A percentile compares a stretch with the other conserved stretches of the same genome.
Conservation (phyloP, 495 filamentous ascomycete genomes). For the Penicillium paxilli region DNA sequence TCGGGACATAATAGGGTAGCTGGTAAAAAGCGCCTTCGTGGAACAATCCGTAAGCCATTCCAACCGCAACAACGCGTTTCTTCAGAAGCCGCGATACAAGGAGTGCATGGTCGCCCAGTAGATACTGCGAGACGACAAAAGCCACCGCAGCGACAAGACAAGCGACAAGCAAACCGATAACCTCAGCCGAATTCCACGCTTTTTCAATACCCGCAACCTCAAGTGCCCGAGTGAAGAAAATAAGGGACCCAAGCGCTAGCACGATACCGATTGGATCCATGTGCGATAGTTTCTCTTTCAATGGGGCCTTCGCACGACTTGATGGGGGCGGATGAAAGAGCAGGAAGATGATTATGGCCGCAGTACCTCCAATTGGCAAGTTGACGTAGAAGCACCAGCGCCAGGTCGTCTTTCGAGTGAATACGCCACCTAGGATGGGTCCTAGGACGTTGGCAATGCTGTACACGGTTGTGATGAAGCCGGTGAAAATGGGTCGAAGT, state of each 20-base stretch:
- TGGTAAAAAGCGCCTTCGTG: conserved; percentile 46
- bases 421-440: conserved; percentile 32
- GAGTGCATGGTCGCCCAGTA: conserved; percentile 32
- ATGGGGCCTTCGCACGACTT: no score
- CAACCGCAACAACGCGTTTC: conserved; percentile 43
- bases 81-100: conserved; percentile 38
- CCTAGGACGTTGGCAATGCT: conserved; percentile 47
- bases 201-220: conserved; percentile 62
- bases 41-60: conserved; percentile 34
- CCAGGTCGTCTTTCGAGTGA: conserved; percentile 25
- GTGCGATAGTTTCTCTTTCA: conserved; percentile 32
- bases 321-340: no score
- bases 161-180: conserved; percentile 49
- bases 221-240: conserved; percentile 61
- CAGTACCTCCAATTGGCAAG: conserved; percentile 47
- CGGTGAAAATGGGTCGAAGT: conserved; percentile 48
- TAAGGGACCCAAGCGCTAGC: conserved; percentile 53
- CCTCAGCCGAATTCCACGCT: conserved; percentile 46
- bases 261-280: conserved; percentile 49
- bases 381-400: conserved; percentile 52
- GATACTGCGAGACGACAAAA: conserved; percentile 31
- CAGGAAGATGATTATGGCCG: no score
- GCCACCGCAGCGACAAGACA: conserved; percentile 25
- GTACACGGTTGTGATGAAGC: conserved; percentile 46
- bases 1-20: conserved; percentile 59